These are phyloP conservation scores for Cladorrhinum samala DNA, from an alignment of 495 filamentous ascomycete genomes.

Conservation along the genomic window DNA sequence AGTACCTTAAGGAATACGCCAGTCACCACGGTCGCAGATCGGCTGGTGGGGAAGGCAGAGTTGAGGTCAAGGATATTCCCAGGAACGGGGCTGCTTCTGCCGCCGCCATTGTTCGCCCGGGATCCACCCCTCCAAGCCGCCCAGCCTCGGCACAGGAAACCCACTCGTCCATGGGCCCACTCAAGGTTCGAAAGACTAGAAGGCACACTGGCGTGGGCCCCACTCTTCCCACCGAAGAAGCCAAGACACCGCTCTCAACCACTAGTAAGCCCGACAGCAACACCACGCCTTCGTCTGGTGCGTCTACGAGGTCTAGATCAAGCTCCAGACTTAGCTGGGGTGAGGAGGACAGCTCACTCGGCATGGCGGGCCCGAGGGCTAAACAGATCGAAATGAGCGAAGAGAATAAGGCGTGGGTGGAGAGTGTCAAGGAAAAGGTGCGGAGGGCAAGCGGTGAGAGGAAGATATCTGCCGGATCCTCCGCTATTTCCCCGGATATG, in stretches of 20 bases:
- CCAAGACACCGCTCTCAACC: slow-evolving; percentile 32
- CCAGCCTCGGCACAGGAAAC: slow-evolving; percentile 32
- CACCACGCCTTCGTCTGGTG: slow-evolving; percentile 28
- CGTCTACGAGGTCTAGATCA: slow-evolving; percentile 34
- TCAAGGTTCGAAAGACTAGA: slow-evolving; percentile 39
- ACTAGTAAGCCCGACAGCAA: slow-evolving; percentile 14
- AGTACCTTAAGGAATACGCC: slow-evolving; percentile 91
- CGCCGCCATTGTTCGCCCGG: slow-evolving; percentile 8
- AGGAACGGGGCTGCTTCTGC: slow-evolving; percentile 5
- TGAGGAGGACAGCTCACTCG: slow-evolving; percentile 52
- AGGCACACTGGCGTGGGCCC: background rate
- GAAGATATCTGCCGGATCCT: slow-evolving; percentile 15
- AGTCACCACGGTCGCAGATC: slow-evolving; percentile 72
- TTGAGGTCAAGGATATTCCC: slow-evolving; percentile 56
- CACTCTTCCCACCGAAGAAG: slow-evolving; percentile 12
- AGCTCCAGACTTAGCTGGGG: slow-evolving; percentile 45
- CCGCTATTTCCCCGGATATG: background rate
- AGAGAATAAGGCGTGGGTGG: slow-evolving; percentile 64
- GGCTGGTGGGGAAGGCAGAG: slow-evolving; percentile 34
- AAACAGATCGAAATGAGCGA: slow-evolving; percentile 55
- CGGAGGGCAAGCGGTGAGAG: slow-evolving; percentile 47
- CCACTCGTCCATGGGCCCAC: slow-evolving; percentile 25
- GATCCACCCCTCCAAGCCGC: slow-evolving; percentile 40
- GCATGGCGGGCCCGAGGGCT: slow-evolving; percentile 56
- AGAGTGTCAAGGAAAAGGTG: slow-evolving; percentile 65